Evolutionary conservation across 495 filamentous ascomycete genomes (phyloP), one percentile per base, ranked within the genome.

Genomic region (Aspergillus asperescens): DNA sequence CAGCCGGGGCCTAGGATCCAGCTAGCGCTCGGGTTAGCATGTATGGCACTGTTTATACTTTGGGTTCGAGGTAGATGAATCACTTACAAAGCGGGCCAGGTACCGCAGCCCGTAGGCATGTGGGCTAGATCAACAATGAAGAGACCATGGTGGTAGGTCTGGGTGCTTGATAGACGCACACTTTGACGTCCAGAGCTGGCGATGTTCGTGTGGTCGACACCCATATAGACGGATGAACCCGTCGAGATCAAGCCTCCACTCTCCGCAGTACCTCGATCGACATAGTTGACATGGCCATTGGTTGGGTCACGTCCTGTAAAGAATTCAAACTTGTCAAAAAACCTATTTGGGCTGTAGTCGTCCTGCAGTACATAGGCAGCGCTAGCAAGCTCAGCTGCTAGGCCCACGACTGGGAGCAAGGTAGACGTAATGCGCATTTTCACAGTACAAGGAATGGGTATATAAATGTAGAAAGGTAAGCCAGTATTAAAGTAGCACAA

Each of bases 211-310:
- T 63, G 52, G 44, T 77, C 72, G 19, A 72, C 70, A 38, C 73
- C 71, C 32, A 76, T 69, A 50, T 76, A 73, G 48, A 66, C 63
- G 2, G 66, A 73, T 48, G 67, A 64, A 31, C 70, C 62, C 12
- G 71, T 77, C 27, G 73, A 74, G 50, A 86, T 81, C 6, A 89
- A 70, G 4, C 73, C 75, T 16, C 65, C 57, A 13, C 56, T 50
- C 45, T 76, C 71, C 34, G 87, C 88, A 0, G 71, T 75, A 4
- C 39, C 27, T 16, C 68, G 69, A 55, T 77, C 65, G 29, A 80
- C 72, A 62, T 85, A 90, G 41, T 80, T 59, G 55, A 90, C 87
- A 62, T 77, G 85, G 13, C 86, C 87, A 47, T 82, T 62, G 4
- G 86, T 90, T 12, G 86, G 86, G 58, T 91, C 86, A 0, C 67